Conservation (phyloP, 2,329 filamentous ascomycete species). For the Calonectria pseudoturangicola region DNA sequence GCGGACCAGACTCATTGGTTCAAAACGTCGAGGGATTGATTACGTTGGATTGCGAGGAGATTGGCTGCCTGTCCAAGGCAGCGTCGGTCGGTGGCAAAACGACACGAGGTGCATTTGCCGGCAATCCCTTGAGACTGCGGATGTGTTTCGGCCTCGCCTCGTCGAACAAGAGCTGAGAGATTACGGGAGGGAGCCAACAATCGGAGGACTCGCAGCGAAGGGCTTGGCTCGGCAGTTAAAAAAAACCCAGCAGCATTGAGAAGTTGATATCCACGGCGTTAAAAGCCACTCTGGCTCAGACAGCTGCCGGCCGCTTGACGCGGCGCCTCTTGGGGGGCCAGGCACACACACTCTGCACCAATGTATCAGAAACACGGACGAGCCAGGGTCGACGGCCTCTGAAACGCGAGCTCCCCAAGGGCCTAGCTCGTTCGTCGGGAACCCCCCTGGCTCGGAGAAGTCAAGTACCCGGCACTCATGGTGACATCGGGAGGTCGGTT, state of each 20-base stretch:
- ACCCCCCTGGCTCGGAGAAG: conserved; percentile 3
- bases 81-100: background rate
- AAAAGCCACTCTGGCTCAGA: background rate
- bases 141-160: background rate
- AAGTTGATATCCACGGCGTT: background rate
- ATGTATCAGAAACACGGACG: conserved; percentile 38
- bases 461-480: conserved; percentile 7
- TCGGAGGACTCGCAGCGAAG: background rate
- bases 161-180: background rate
- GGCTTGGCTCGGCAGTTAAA: conserved; percentile 22
- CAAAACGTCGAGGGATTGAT: background rate
- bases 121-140: background rate
- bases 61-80: conserved; percentile 23
- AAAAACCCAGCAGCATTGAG: background rate
- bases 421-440: background rate
- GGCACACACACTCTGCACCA: background rate
- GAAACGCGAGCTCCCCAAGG: conserved; percentile 26
- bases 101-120: background rate
- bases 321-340: background rate
- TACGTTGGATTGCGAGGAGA: background rate
- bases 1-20: conserved; percentile 46
- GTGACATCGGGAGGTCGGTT: conserved; percentile 21
- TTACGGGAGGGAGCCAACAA: conserved; percentile 18
- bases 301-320: background rate
- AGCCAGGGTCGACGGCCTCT: conserved; percentile 21